Evolutionary conservation across 768 basidiomycete genomes (phyloP).

Genomic region (Rhizopogon sp.): DNA sequence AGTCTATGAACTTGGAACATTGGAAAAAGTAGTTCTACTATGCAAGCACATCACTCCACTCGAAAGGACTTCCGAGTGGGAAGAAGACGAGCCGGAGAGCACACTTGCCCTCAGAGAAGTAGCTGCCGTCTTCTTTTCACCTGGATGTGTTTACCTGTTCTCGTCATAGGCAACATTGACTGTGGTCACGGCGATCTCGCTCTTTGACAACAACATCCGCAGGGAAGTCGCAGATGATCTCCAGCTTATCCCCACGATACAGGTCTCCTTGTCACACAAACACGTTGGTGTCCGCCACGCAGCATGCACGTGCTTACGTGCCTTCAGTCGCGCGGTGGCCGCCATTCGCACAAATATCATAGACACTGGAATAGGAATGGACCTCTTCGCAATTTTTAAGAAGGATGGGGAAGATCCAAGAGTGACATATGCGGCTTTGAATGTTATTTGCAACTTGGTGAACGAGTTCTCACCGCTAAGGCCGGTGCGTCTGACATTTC

Average conservation of each 20-base stretch:
- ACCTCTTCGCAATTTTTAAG: conserved; percentile 57
- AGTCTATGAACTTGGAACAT: conserved; percentile 66
- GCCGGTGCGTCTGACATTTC: conserved; percentile 40
- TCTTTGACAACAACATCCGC: conserved; percentile 72
- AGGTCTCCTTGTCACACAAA: conserved; percentile 50
- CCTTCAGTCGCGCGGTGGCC: conserved; percentile 72
- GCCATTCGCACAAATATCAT: conserved; percentile 82
- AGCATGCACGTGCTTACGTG: conserved; percentile 81
- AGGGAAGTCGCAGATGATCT: conserved; percentile 58
- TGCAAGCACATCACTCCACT: conserved; percentile 51
- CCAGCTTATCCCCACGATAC: conserved; percentile 49
- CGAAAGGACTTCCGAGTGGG: conserved; percentile 45
- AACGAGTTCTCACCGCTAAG: conserved; percentile 82
- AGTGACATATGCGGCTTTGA: conserved; percentile 65
- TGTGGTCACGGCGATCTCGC: conserved; percentile 63
- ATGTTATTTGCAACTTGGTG: conserved; percentile 81
- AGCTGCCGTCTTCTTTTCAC: conserved; percentile 4
- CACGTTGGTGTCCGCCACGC: conserved; percentile 79
- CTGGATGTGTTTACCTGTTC: neutral
- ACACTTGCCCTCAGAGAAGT: conserved; percentile 60
- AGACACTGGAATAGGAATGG: conserved; percentile 74
- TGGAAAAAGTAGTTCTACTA: conserved; percentile 48
- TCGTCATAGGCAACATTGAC: conserved; percentile 61
- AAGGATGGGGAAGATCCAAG: conserved; percentile 60
- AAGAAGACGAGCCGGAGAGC: conserved; percentile 67